Conservation (phyloP, 2,329 filamentous ascomycete genomes). For the Drechslerella dactyloides region DNA sequence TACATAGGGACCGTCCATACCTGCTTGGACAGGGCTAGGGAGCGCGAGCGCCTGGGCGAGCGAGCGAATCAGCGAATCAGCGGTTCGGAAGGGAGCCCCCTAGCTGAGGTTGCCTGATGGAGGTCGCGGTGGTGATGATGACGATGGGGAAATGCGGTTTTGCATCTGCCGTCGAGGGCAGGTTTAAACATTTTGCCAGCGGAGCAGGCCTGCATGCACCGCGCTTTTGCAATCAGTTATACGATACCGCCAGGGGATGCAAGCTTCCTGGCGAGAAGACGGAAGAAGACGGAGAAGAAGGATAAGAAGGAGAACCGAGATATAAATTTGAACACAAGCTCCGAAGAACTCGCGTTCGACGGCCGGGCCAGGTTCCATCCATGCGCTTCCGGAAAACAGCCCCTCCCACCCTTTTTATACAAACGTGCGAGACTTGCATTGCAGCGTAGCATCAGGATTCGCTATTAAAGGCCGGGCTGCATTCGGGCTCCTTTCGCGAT, state of each 20-base stretch:
- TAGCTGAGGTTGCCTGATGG: neutral
- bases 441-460: constrained; percentile 1
- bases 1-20: too few relatives aligned
- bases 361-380: neutral
- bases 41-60: neutral
- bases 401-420: neutral
- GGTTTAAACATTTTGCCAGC: too few relatives aligned
- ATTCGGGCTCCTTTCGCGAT: neutral
- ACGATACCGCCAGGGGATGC: too few relatives aligned
- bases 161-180: too few relatives aligned
- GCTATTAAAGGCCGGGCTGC: neutral
- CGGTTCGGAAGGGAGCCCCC: neutral
- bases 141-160: neutral
- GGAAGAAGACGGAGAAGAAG: too few relatives aligned
- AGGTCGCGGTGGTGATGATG: neutral
- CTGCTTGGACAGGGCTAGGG: neutral
- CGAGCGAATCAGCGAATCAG: too few relatives aligned
- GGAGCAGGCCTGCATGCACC: too few relatives aligned
- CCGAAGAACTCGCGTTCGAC: too few relatives aligned
- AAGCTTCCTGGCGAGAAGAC: too few relatives aligned
- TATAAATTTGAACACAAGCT: too few relatives aligned
- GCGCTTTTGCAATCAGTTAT: too few relatives aligned
- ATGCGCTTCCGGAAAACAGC: neutral
- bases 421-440: neutral
- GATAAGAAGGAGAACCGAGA: too few relatives aligned